Evolutionary conservation across 768 basidiomycete genomes (phyloP).

Genomic region (Gloeostereum incarnatum): DNA sequence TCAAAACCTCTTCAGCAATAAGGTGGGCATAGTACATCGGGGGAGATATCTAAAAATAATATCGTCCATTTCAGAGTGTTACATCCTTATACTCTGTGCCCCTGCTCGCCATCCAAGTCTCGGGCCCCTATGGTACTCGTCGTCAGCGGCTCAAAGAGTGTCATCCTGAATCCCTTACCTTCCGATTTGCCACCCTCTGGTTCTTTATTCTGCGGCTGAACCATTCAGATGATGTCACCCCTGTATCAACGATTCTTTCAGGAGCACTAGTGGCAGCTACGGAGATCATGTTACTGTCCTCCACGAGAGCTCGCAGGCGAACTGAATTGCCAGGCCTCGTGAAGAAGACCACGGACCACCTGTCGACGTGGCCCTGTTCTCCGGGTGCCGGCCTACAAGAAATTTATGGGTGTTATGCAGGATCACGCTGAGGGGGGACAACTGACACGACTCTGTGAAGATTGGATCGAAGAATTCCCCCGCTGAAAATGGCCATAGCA

Average conservation of each 20-base stretch:
- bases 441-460: constrained; percentile 54
- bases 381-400: constrained; percentile 49
- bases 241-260: constrained; percentile 24
- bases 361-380: constrained; percentile 36
- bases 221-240: constrained; percentile 31
- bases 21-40: too few relatives aligned
- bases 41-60: too few relatives aligned
- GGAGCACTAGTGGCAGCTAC: constrained; percentile 27
- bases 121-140: constrained; percentile 29
- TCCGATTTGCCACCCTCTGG: constrained; percentile 33
- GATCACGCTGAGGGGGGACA: constrained; percentile 1
- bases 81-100: constrained; percentile 24
- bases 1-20: too few relatives aligned
- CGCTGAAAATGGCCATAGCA: constrained; percentile 51
- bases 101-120: constrained; percentile 36
- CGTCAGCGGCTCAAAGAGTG: neutral
- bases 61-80: neutral
- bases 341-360: constrained; percentile 68
- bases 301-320: constrained; percentile 38
- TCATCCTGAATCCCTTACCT: constrained; percentile 15
- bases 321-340: constrained; percentile 48
- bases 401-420: constrained; percentile 1
- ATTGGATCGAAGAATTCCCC: constrained; percentile 55
- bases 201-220: constrained; percentile 33
- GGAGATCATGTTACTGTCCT: constrained; percentile 42